phyloP scores from a whole-genome alignment of 129 eudicot genomes.

The Lonicera japonica region DNA sequence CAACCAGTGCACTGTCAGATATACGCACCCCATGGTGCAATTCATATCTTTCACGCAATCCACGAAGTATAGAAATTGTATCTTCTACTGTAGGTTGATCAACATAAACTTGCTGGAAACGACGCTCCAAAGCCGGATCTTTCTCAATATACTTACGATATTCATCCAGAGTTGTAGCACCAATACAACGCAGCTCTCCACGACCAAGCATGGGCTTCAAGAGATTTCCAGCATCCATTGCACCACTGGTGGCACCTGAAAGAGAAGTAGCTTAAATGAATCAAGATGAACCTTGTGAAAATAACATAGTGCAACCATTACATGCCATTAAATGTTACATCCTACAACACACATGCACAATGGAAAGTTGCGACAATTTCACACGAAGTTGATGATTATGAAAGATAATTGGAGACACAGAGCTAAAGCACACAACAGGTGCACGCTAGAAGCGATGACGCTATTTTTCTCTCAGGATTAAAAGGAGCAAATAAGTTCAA shows the following conservation, averaged over 20 bases:
- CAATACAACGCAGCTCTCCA: slow-evolving; percentile 93
- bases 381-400: neutral
- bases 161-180: slow-evolving; percentile 97
- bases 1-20: slow-evolving; percentile 92
- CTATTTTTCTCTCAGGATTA: neutral
- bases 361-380: neutral
- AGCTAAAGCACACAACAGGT: neutral
- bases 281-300: neutral
- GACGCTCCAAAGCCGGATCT: slow-evolving; percentile 97
- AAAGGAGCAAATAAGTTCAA: neutral
- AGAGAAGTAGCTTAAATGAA: neutral
- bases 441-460: neutral
- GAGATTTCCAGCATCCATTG: slow-evolving; percentile 99
- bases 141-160: slow-evolving; percentile 95
- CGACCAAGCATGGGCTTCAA: slow-evolving; percentile 99
- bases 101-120: slow-evolving; percentile 98
- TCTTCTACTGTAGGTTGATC: slow-evolving; percentile 95
- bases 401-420: neutral
- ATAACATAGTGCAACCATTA: neutral
- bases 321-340: too few relatives aligned
- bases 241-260: slow-evolving; percentile 96
- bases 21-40: slow-evolving; percentile 95
- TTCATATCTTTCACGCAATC: slow-evolving; percentile 90
- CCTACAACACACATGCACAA: neutral
- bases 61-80: slow-evolving; percentile 90